Conservation (phyloP, 805 yeast genomes). For the Starmerella asiatica region DNA sequence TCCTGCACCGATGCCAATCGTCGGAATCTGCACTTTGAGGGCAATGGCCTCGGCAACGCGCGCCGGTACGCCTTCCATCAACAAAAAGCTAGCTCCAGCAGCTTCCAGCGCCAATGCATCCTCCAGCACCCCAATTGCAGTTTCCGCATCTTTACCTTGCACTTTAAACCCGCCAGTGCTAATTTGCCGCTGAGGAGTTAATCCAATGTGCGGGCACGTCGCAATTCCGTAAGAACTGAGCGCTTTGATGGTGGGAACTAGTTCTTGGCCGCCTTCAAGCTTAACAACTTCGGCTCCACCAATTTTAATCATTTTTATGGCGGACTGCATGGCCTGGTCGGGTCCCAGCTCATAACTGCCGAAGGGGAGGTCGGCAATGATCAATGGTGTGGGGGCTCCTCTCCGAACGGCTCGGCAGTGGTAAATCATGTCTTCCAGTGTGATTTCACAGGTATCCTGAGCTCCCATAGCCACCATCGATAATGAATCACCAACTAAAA, state of each 20-base stretch:
- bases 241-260: conserved; percentile 39
- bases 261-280: conserved; percentile 65
- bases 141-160: conserved; percentile 50
- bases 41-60: conserved; percentile 56
- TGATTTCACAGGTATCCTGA: conserved; percentile 48
- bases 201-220: conserved; percentile 80
- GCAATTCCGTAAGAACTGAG: conserved; percentile 66
- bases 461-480: conserved; percentile 88
- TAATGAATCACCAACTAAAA: conserved; percentile 80
- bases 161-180: conserved; percentile 75
- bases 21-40: conserved; percentile 47
- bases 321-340: conserved; percentile 47
- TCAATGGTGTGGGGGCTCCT: conserved; percentile 49
- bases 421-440: conserved; percentile 62
- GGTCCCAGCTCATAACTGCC: conserved; percentile 64
- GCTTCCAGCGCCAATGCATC: conserved; percentile 59
- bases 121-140: conserved; percentile 44
- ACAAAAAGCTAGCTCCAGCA: conserved; percentile 63
- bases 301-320: conserved; percentile 40
- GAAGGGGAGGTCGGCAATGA: conserved; percentile 80
- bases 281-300: conserved; percentile 61
- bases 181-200: conserved; percentile 78
- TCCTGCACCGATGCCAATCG: conserved; percentile 96
- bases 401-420: conserved; percentile 65
- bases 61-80: conserved; percentile 79